phyloP scores from a whole-genome alignment of 768 basidiomycete species.

The Termitomyces sp. region DNA sequence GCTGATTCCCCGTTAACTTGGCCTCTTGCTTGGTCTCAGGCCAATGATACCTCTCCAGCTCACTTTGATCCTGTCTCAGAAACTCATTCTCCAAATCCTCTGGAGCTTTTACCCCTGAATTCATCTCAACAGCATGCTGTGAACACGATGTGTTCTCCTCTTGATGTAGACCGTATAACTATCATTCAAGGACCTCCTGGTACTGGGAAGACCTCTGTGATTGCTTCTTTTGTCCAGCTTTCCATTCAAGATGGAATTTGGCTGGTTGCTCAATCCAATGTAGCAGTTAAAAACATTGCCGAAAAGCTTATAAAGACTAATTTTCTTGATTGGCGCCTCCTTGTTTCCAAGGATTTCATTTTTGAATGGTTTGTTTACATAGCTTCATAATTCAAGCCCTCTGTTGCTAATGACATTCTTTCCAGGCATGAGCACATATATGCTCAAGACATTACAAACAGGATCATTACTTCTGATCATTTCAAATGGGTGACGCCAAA shows the following conservation, averaged over 20 bases:
- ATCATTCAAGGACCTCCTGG: slow-evolving; percentile 61
- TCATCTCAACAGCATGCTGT: slow-evolving; percentile 46
- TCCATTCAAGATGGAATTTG: slow-evolving; percentile 58
- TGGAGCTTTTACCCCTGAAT: slow-evolving; percentile 31
- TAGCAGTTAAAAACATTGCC: slow-evolving; percentile 88
- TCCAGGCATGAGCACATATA: slow-evolving; percentile 83
- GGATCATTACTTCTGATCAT: slow-evolving; percentile 51
- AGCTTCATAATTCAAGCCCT: neutral
- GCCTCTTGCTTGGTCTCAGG: slow-evolving; percentile 36
- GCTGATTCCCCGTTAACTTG: slow-evolving; percentile 25
- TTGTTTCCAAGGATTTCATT: slow-evolving; percentile 71
- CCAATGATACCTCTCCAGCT: neutral
- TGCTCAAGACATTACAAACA: slow-evolving; percentile 31
- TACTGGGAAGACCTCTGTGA: slow-evolving; percentile 74
- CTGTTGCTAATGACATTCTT: slow-evolving; percentile 1
- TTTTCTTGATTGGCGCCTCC: slow-evolving; percentile 56
- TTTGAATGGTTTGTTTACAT: slow-evolving; percentile 49
- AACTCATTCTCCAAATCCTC: neutral
- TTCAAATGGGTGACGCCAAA: slow-evolving; percentile 24
- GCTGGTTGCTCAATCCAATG: slow-evolving; percentile 83
- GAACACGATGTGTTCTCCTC: slow-evolving; percentile 42
- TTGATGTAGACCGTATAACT: slow-evolving; percentile 33
- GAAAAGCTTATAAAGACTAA: slow-evolving; percentile 63
- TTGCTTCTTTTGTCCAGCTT: slow-evolving; percentile 56
- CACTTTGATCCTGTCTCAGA: neutral